Base-by-base conservation (phyloP, 1,284 basidiomycete genomes). In the Filobasidium uniguttulatum region DNA sequence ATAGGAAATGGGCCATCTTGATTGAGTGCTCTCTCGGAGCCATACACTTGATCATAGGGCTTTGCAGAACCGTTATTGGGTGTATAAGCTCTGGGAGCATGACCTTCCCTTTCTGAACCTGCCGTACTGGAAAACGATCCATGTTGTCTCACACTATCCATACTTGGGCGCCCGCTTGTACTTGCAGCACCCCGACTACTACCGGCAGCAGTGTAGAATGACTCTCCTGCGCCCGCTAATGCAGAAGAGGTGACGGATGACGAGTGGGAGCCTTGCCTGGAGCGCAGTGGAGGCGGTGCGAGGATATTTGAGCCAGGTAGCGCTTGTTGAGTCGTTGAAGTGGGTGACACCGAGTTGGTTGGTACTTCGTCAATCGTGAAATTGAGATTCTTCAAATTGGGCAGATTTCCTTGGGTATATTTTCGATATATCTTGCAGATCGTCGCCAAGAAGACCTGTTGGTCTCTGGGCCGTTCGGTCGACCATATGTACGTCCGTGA, bases 401-500 rank as follows among this genome's bases (percentile, higher is more conserved):
- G 69, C 5, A 61, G 25, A 74, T 76, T 57, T 77, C 75, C 74
- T 31, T 73, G 73, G 15, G 79, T 74, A 29, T 82, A 73, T 29
- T 73, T 70, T 38, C 76, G 75, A 66, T 82, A 89, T n/a, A 87
- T 74, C 50, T 79, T 74, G 52, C 87, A 71, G 31, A 83, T 58
- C 0, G 81, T 73, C 34, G 76, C 73, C 40, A 93, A 66, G 64
- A 94, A 94, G 12, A 71, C 69, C 5, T 72, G 62, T 63, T 90
- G 87, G 56, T 91, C 85, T 14, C 65, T 64, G 30, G 76, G 65
- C 48, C 76, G 76, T 62, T 90, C 88, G 0, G 86, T 85, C 60
- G 81, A 76, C 87, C 88, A 94, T 60, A 74, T 76, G 70, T 94
- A 94, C 17, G 84, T 81, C 64, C 88, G 55, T 12, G 61, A 78